Conservation (phyloP, 306 rosid genomes). For the Vigna unguiculata region DNA sequence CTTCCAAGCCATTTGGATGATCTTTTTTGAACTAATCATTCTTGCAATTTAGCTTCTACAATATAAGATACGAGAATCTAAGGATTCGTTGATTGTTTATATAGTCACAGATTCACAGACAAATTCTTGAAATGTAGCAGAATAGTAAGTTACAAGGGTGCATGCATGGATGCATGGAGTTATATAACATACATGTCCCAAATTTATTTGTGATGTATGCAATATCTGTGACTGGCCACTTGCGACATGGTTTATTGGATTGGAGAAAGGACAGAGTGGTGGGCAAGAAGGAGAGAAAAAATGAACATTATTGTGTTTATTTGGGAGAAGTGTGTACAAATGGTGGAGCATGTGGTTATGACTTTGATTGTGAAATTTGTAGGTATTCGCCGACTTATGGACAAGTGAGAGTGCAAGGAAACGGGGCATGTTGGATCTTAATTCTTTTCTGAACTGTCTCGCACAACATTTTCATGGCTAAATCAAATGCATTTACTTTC, state of each 20-base stretch:
- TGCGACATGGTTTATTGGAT: conserved; percentile 22
- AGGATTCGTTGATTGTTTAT: conserved; percentile 8
- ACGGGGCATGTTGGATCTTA: conserved; percentile 31
- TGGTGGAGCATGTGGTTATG: conserved; percentile 28
- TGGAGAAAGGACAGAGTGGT: background rate
- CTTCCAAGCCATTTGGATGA: conserved; percentile 37
- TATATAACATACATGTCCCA: too few species aligned
- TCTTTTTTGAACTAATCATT: conserved; percentile 40
- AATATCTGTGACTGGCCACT: conserved; percentile 30
- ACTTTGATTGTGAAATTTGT: conserved; percentile 38
- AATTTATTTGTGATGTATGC: conserved; percentile 1
- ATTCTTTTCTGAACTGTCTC: background rate
- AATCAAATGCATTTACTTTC: background rate
- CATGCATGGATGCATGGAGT: background rate
- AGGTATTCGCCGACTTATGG: conserved; percentile 24
- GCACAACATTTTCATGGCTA: background rate
- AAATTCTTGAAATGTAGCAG: background rate
- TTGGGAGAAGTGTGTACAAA: background rate
- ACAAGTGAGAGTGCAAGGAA: background rate
- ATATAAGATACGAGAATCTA: background rate
- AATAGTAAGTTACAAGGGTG: background rate
- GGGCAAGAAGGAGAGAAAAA: background rate
- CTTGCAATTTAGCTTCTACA: background rate
- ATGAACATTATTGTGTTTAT: background rate
- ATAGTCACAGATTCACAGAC: background rate